Evolutionary conservation across 495 filamentous ascomycete species (phyloP), one percentile per base, ranked within the genome.

Genomic region (Geoglossum glabrum): DNA sequence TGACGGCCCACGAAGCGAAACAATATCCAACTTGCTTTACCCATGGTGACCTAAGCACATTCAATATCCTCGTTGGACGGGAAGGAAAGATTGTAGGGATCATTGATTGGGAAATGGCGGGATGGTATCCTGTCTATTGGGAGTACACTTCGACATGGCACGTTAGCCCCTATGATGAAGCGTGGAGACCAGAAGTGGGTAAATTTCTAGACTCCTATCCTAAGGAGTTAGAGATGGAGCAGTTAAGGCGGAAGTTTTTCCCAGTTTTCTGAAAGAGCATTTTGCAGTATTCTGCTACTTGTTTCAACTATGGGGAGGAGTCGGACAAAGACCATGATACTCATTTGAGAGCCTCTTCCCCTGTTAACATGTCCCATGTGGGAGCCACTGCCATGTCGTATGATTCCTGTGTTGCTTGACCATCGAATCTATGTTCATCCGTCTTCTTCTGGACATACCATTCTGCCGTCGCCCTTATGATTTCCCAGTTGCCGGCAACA

Each of bases 51-150:
- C 54, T 70, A 13, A 70, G 61, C 38, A 68, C 60, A 45, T 43
- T 65, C 7, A 70, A 71, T 52, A 68, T 72, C 34, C 28, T 71
- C 33, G 63, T 64, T 23, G 33, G 38, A 36, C 36, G 13, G 13
- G 61, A 61, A 43, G 68, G 65, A 50, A 59, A 65, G 11, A 59
- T 72, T 9, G 69, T 73, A 25, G 74, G 71, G 9, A 76, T 78
- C 58, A 65, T 78, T 65, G 73, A 79, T 63, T 76, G 72, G 74
- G 74, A 76, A 65, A 72, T 68, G 26, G 69, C 72, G 55, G 73
- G 72, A 33, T 78, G 74, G 73, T 74, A 68, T 63, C 74, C 73
- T 11, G 63, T 64, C 10, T 77, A 76, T 17, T 40, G 36, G 36
- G 75, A 78, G 67, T 78, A 77, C 57, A 60, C 60, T 9, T 59